These are phyloP conservation scores for Dichomitus squalens DNA, from an alignment of 1,284 basidiomycete species.

Conservation along the genomic window DNA sequence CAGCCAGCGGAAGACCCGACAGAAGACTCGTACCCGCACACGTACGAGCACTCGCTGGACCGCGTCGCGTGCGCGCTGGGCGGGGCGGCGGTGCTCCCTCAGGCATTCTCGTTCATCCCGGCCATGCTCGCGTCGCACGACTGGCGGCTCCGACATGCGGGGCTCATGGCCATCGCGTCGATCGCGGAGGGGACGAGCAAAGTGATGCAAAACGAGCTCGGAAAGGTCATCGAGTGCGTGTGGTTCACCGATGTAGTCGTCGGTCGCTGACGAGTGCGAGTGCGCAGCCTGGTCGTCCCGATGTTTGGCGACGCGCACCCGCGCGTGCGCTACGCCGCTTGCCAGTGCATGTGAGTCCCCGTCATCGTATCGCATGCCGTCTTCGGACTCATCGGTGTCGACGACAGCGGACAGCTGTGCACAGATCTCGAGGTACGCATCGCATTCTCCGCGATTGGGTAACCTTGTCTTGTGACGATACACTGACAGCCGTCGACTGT, in stretches of 20 bases:
- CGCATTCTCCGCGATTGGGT: neutral
- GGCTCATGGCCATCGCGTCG: conserved; percentile 78
- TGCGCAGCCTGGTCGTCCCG: conserved; percentile 65
- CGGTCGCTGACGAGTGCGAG: conserved; percentile 5
- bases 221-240: conserved; percentile 70
- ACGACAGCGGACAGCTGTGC: conserved; percentile 73
- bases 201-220: conserved; percentile 77
- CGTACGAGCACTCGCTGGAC: conserved; percentile 80
- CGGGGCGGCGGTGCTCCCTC: conserved; percentile 69
- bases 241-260: neutral
- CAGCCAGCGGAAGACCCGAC: conserved; percentile 69
- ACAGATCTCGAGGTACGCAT: conserved; percentile 73
- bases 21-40: conserved; percentile 74
- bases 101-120: conserved; percentile 78
- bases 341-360: conserved; percentile 78
- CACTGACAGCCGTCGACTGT: neutral
- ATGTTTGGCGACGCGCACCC: conserved; percentile 80
- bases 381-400: neutral
- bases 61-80: conserved; percentile 76
- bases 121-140: conserved; percentile 78
- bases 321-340: conserved; percentile 81
- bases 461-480: neutral
- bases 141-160: conserved; percentile 82
- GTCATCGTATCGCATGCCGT: neutral
- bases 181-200: conserved; percentile 79